Conservation (phyloP, 2,329 filamentous ascomycete species). For the Fusarium camptoceras region DNA sequence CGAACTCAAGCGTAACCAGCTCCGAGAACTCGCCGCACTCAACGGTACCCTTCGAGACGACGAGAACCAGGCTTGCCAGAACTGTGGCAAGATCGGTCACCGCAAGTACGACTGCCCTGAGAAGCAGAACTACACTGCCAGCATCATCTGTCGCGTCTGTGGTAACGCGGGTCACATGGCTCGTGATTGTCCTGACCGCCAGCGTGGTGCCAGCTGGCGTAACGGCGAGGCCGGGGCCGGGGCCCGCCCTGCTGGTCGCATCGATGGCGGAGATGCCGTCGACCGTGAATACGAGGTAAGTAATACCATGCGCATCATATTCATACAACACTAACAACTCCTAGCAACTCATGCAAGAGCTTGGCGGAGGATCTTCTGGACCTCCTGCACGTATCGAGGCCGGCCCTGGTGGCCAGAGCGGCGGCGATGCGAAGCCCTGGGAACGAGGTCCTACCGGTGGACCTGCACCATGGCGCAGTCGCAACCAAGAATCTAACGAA, state of each 20-base stretch:
- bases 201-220: conserved; percentile 91
- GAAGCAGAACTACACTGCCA: conserved; percentile 98
- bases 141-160: conserved; percentile 98
- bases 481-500: conserved; percentile 65
- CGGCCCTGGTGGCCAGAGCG: conserved; percentile 71
- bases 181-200: conserved; percentile 94
- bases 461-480: conserved; percentile 81
- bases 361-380: conserved; percentile 73
- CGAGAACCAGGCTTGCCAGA: conserved; percentile 99
- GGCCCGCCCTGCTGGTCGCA: conserved; percentile 67
- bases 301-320: conserved; percentile 11
- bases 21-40: conserved; percentile 95
- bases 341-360: conserved; percentile 96
- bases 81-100: conserved; percentile 98
- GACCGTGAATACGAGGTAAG: conserved; percentile 95
- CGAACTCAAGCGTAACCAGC: conserved; percentile 97
- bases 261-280: conserved; percentile 84
- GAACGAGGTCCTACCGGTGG: conserved; percentile 86
- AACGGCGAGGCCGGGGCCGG: conserved; percentile 73
- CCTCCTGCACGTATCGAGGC: conserved; percentile 88
- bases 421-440: conserved; percentile 83
- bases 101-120: conserved; percentile 99
- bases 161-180: conserved; percentile 99
- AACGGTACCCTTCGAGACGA: conserved; percentile 99
- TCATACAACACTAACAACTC: conserved; percentile 55